phyloP scores from a whole-genome alignment of 768 basidiomycete genomes.

The Leccinum imitatum region DNA sequence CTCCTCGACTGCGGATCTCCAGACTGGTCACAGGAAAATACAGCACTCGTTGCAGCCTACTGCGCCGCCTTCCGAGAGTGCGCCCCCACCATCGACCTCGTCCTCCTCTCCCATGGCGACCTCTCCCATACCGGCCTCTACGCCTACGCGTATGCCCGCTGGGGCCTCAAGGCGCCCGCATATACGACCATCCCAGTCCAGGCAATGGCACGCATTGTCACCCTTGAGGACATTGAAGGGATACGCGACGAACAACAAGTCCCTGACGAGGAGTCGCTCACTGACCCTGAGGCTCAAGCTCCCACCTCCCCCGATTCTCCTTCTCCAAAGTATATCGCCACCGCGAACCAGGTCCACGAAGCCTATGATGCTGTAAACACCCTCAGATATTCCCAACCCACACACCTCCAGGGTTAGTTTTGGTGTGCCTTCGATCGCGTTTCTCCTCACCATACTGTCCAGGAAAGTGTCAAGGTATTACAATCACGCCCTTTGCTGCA shows the following conservation, averaged over 20 bases:
- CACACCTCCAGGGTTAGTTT: conserved; percentile 83
- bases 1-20: conserved; percentile 94
- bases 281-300: conserved; percentile 22
- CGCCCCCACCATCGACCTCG: conserved; percentile 82
- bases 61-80: conserved; percentile 68
- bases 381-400: conserved; percentile 92
- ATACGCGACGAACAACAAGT: conserved; percentile 75
- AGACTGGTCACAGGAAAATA: conserved; percentile 71
- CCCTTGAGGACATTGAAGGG: conserved; percentile 83
- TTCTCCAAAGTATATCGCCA: conserved; percentile 61
- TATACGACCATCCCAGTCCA: conserved; percentile 95
- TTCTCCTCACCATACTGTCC: conserved; percentile 8
- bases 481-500: conserved; percentile 92
- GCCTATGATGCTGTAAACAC: conserved; percentile 92
- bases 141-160: conserved; percentile 85
- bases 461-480: conserved; percentile 91
- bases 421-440: conserved; percentile 1
- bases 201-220: conserved; percentile 91
- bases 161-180: conserved; percentile 86
- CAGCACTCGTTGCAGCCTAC: conserved; percentile 43
- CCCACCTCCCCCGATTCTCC: conserved; percentile 14
- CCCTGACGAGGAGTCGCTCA: conserved; percentile 28
- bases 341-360: conserved; percentile 82
- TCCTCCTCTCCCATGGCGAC: conserved; percentile 93
- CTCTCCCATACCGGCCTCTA: conserved; percentile 88